Conservation (phyloP, 148 eudicot species). For the Silene conica region DNA sequence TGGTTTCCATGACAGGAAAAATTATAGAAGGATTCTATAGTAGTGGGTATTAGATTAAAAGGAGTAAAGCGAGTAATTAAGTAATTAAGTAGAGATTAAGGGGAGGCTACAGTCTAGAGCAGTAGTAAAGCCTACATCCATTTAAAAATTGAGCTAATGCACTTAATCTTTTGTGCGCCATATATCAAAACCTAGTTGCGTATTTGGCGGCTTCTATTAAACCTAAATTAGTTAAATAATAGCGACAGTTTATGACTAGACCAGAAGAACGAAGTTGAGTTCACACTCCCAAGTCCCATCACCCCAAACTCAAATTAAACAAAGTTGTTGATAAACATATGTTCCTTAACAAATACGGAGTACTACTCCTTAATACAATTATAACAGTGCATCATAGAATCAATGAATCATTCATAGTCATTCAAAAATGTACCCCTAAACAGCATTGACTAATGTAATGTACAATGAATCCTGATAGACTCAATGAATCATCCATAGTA, state of each 20-base stretch:
- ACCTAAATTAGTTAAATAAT: background rate
- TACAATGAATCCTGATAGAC: no score
- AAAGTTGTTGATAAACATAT: conserved; percentile 1
- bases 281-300: conserved; percentile 14
- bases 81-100: background rate
- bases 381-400: no score
- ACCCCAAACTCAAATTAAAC: background rate
- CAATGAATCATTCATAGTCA: no score
- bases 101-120: background rate
- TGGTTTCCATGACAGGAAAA: no score
- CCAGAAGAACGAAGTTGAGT: background rate
- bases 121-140: conserved; percentile 1
- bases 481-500: no score
- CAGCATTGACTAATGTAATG: no score
- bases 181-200: background rate
- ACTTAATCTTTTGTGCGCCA: background rate
- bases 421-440: no score
- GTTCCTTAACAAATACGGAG: no score
- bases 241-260: background rate
- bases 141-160: background rate
- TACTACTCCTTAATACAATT: no score
- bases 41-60: no score
- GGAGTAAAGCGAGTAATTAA: no score
- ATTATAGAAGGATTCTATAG: no score
- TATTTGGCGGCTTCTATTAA: background rate